Evolutionary conservation across 148 eudicot species (phyloP), one percentile per base, ranked within the genome.

Genomic region (Diospyros lotus): DNA sequence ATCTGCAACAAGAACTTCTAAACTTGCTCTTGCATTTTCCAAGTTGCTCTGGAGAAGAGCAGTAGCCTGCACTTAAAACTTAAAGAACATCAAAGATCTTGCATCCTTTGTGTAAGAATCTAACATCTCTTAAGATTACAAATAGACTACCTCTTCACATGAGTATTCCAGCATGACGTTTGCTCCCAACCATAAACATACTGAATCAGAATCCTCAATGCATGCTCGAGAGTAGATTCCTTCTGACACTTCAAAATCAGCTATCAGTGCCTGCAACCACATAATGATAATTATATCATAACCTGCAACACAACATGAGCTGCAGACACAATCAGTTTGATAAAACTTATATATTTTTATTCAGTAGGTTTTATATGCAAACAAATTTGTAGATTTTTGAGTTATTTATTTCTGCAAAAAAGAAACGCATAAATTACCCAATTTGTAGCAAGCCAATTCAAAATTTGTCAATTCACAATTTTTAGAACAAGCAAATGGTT

Each of bases 161-260:
- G 98, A 83, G 81, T 95, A 92, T 83, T 95, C 97, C 75, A 92
- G 84, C 98, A 94, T 94, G 67, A 94, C 94, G 75, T 94, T 94
- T 75, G 93, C 96, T 77, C 96, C 98, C 58, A 94, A 86, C 96
- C 98, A 94, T 73, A 94, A 80, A 80, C 97, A 94, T 58, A 94
- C 98, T 15, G 93, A 92, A 73, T 94, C 91, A 50, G 91, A 52
- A 73, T 88, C 91, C 66, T 87, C 92, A 53, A 94, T 80, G 42
- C 84, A 72, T 73, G 96, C 97, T 56, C 91, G 89, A 66, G 98
- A 90, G 79, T 84, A 92, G 58, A 94, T 94, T 78, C 98, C 98
- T 89, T 92, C 93, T 1, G 90, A 92, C 28, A 94, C 89, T 81
- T 92, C 96, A 85, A 90, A 94, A 83, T 92, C 98, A 78, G 97